These are phyloP conservation scores for Platismatia glauca DNA, from an alignment of 495 filamentous ascomycete species.

Conservation along the genomic window DNA sequence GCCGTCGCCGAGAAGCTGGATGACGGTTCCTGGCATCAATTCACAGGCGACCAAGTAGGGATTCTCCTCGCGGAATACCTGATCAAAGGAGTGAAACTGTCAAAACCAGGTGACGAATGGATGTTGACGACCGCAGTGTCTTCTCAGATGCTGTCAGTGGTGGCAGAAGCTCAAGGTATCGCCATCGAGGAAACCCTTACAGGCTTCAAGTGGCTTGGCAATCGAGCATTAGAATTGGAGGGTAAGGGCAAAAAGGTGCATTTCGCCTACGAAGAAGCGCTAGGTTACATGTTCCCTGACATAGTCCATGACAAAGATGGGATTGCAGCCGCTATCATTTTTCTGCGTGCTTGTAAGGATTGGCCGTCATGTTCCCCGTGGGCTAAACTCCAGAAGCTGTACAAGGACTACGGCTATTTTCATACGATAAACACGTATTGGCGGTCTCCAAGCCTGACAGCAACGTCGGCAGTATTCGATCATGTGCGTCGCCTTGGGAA, in stretches of 20 bases:
- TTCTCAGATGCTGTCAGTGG: conserved; percentile 52
- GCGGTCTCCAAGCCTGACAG: conserved; percentile 46
- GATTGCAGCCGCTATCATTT: conserved; percentile 56
- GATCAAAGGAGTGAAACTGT: conserved; percentile 15
- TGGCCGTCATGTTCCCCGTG: conserved; percentile 48
- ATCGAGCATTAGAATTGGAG: conserved; percentile 37
- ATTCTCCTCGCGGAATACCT: conserved; percentile 47
- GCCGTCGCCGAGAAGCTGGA: conserved; percentile 53
- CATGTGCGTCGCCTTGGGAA: conserved; percentile 43
- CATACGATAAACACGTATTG: conserved; percentile 62
- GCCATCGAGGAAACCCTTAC: conserved; percentile 57
- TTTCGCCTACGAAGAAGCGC: conserved; percentile 65
- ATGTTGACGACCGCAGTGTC: conserved; percentile 60
- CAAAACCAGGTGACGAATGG: conserved; percentile 26
- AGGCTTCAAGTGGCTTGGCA: conserved; percentile 68
- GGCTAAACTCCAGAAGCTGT: conserved; percentile 51
- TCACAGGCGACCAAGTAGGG: conserved; percentile 64
- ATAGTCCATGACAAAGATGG: conserved; percentile 66
- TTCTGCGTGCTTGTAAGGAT: conserved; percentile 47
- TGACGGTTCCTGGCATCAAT: conserved; percentile 48
- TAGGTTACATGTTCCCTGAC: conserved; percentile 63
- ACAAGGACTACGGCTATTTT: conserved; percentile 54
- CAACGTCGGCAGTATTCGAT: conserved; percentile 46
- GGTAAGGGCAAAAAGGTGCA: conserved; percentile 41
- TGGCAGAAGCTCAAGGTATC: conserved; percentile 48